Percentiles rank a stretch among this genome's conserved stretches.
Conservation (phyloP, 305 asterid genomes). For the Rubia peregrina region DNA sequence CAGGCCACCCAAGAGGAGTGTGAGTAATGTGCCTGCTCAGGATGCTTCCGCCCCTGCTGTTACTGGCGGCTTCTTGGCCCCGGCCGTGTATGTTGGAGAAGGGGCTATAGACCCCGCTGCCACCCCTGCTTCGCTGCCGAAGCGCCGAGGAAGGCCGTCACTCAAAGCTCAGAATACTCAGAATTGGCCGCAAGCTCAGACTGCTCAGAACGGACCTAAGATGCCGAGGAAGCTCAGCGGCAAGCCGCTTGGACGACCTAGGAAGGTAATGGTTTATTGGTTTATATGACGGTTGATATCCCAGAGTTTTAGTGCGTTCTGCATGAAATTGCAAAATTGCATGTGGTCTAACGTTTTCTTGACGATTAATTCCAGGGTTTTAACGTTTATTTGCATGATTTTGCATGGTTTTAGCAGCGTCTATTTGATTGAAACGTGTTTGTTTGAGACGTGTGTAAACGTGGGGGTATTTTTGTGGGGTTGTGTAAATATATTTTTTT, state of each 20-base stretch:
- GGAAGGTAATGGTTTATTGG: slow-evolving; percentile 38
- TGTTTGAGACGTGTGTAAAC: neutral
- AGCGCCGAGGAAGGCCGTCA: slow-evolving; percentile 69
- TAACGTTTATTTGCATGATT: neutral
- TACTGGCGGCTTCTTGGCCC: slow-evolving; percentile 20
- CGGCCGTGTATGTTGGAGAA: slow-evolving; percentile 16
- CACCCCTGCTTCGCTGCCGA: slow-evolving; percentile 13
- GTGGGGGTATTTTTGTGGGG: neutral
- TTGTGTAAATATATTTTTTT: neutral
- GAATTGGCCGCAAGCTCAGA: slow-evolving; percentile 14
- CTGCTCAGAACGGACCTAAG: slow-evolving; percentile 26
- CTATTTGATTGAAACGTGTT: neutral
- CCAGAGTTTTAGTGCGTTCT: neutral
- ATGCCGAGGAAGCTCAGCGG: slow-evolving; percentile 46
- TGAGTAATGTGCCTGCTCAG: slow-evolving; percentile 15
- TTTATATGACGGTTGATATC: no score
- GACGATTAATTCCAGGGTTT: neutral
- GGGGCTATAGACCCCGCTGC: slow-evolving; percentile 16
- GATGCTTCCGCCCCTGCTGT: slow-evolving; percentile 13
- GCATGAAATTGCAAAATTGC: neutral
- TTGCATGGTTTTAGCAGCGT: neutral
- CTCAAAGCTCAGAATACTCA: slow-evolving; percentile 22
- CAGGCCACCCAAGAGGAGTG: slow-evolving; percentile 43
- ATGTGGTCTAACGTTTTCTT: neutral
- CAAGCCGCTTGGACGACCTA: slow-evolving; percentile 73